Percentiles rank a stretch among this genome's conserved stretches.
These are phyloP conservation scores for Prunus davidiana DNA, from an alignment of 306 rosid genomes.

Conservation along the genomic window DNA sequence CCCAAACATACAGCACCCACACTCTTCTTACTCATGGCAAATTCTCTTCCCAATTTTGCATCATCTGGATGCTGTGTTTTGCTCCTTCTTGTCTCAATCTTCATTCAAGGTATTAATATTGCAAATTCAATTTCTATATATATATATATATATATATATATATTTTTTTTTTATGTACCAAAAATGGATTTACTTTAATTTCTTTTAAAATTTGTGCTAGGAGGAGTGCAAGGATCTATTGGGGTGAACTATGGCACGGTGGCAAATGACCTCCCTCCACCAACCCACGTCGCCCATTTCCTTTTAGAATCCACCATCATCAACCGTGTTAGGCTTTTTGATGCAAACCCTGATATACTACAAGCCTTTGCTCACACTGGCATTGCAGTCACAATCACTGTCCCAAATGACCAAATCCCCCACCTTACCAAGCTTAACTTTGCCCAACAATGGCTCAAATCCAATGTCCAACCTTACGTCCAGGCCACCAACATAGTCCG, in stretches of 20 bases:
- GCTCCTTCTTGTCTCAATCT: slow-evolving; percentile 34
- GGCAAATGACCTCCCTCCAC: slow-evolving; percentile 69
- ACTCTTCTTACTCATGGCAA: slow-evolving; percentile 28
- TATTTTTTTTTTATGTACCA: too few relatives aligned
- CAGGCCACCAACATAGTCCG: slow-evolving; percentile 55
- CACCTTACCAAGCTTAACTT: slow-evolving; percentile 39
- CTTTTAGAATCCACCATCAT: slow-evolving; percentile 52
- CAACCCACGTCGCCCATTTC: slow-evolving; percentile 53
- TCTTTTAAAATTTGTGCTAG: neutral
- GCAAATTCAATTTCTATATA: neutral
- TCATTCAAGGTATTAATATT: slow-evolving; percentile 32
- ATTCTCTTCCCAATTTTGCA: slow-evolving; percentile 14
- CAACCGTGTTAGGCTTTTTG: slow-evolving; percentile 51
- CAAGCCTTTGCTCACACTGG: slow-evolving; percentile 53
- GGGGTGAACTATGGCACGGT: slow-evolving; percentile 79
- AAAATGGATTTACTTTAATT: too few relatives aligned
- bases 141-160: too few relatives aligned
- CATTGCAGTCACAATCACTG: slow-evolving; percentile 48
- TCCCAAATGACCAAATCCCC: slow-evolving; percentile 65
- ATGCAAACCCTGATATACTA: slow-evolving; percentile 47
- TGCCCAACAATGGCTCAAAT: slow-evolving; percentile 56
- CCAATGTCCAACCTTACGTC: slow-evolving; percentile 51
- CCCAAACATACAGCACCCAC: neutral
- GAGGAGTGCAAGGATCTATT: slow-evolving; percentile 44
- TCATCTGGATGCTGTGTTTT: slow-evolving; percentile 9